Conservation (phyloP, 2,329 filamentous ascomycete species). For the Lecanicillium sp. region DNA sequence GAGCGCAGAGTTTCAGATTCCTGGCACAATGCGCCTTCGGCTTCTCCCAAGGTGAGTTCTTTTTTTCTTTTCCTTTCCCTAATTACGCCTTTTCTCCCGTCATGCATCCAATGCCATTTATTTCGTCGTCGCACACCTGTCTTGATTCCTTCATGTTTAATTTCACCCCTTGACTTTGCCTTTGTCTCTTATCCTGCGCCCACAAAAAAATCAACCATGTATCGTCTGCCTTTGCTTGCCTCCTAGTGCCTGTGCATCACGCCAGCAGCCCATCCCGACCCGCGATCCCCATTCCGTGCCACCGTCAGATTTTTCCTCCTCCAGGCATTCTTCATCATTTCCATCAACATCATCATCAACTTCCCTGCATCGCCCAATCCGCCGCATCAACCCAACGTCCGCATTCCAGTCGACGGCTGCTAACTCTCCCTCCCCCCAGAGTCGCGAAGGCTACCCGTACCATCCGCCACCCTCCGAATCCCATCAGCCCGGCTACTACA, state of each 20-base stretch:
- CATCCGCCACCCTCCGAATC: constrained; percentile 41
- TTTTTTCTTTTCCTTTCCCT: constrained; percentile 20
- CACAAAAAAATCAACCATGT: constrained; percentile 12
- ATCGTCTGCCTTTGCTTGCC: constrained; percentile 3
- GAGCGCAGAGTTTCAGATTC: constrained; percentile 43
- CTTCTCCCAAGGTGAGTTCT: constrained; percentile 43
- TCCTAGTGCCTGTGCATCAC: constrained; percentile 11
- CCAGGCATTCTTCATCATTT: constrained; percentile 4
- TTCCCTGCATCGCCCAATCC: constrained; percentile 17
- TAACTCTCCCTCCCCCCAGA: constrained; percentile 28
- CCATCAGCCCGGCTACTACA: constrained; percentile 40
- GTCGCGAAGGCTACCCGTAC: constrained; percentile 43
- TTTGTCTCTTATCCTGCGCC: constrained; percentile 2
- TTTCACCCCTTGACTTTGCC: not conserved
- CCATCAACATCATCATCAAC: constrained; percentile 5
- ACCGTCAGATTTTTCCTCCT: constrained; percentile 6
- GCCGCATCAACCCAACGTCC: constrained; percentile 14
- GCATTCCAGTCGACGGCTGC: not conserved
- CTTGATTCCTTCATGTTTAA: not conserved
- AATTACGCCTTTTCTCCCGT: constrained; percentile 13
- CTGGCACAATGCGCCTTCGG: constrained; percentile 40
- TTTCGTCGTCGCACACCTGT: not conserved
- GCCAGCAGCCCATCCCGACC: constrained; percentile 1
- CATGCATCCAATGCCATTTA: not conserved
- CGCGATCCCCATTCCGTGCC: constrained; percentile 1